These are phyloP conservation scores for Brassica nigra DNA, from an alignment of 345 rosid genomes.

Conservation along the genomic window DNA sequence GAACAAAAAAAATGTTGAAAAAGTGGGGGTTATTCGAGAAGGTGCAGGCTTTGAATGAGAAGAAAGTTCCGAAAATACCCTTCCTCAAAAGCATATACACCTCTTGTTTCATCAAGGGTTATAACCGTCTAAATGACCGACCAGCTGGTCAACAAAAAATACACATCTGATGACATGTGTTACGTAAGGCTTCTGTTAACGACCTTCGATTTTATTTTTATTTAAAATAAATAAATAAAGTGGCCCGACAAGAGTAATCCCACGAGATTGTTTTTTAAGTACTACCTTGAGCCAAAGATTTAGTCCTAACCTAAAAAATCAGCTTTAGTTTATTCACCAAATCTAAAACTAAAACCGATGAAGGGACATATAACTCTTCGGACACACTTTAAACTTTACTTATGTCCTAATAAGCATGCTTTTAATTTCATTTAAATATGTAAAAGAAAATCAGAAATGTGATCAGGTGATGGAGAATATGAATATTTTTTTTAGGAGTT, in stretches of 20 bases:
- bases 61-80: conserved; percentile 17
- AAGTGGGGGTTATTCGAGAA: not conserved
- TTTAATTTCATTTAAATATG: not conserved
- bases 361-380: conserved; percentile 36
- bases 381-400: conserved; percentile 16
- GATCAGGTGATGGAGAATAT: not conserved
- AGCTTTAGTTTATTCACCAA: conserved; percentile 30
- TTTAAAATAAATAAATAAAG: conserved; percentile 13
- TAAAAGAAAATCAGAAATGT: not conserved
- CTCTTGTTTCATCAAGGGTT: not conserved
- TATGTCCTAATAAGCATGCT: conserved; percentile 14
- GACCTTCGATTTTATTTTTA: conserved; percentile 7
- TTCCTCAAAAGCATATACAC: not conserved
- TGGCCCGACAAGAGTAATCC: conserved; percentile 35
- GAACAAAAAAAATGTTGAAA: not conserved
- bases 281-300: conserved; percentile 10
- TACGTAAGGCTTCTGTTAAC: conserved; percentile 39
- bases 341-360: conserved; percentile 29
- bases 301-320: not conserved
- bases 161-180: conserved; percentile 31
- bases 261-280: conserved; percentile 22
- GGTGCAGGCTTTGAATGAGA: conserved; percentile 21
- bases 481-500: not conserved
- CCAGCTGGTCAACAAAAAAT: conserved; percentile 25
- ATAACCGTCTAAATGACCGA: conserved; percentile 12